phyloP scores from a whole-genome alignment of 768 basidiomycete genomes.

The Kwoniella heveanensis region DNA sequence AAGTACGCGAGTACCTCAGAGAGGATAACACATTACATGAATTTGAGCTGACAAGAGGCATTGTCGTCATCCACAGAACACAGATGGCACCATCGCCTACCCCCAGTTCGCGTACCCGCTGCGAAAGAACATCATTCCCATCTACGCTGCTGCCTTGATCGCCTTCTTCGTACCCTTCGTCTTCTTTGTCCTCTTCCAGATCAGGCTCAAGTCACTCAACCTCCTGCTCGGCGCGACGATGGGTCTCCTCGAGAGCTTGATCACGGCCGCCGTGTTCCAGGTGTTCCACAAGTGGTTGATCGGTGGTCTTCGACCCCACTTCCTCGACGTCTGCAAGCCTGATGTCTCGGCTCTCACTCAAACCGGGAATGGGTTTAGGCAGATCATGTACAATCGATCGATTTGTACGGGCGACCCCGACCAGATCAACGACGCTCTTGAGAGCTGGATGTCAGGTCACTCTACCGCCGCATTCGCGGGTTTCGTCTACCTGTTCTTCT shows the following conservation, averaged over 20 bases:
- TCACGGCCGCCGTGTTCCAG: slow-evolving; percentile 59
- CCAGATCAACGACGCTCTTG: slow-evolving; percentile 64
- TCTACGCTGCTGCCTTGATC: slow-evolving; percentile 62
- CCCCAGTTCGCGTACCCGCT: slow-evolving; percentile 57
- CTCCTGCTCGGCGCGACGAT: slow-evolving; percentile 62
- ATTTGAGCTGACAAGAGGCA: neutral
- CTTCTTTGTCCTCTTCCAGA: slow-evolving; percentile 64
- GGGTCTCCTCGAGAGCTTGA: slow-evolving; percentile 61
- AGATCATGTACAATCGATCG: slow-evolving; percentile 62
- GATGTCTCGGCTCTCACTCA: slow-evolving; percentile 51
- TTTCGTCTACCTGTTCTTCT: slow-evolving; percentile 55
- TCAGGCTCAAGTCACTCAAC: slow-evolving; percentile 60
- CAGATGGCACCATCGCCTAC: slow-evolving; percentile 62
- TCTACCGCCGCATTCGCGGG: slow-evolving; percentile 64
- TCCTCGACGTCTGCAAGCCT: slow-evolving; percentile 61
- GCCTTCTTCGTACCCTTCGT: slow-evolving; percentile 64
- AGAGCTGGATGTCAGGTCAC: slow-evolving; percentile 62
- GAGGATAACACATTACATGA: too few relatives aligned
- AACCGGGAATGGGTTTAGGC: slow-evolving; percentile 60
- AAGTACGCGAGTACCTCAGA: too few relatives aligned
- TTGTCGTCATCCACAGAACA: slow-evolving; percentile 10
- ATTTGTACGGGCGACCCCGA: slow-evolving; percentile 64
- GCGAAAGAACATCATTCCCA: slow-evolving; percentile 63
- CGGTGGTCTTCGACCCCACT: slow-evolving; percentile 37
- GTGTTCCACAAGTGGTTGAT: slow-evolving; percentile 65